Evolutionary conservation across 306 rosid genomes (phyloP), one percentile per base, ranked within the genome.

Genomic region (Cicer arietinum): DNA sequence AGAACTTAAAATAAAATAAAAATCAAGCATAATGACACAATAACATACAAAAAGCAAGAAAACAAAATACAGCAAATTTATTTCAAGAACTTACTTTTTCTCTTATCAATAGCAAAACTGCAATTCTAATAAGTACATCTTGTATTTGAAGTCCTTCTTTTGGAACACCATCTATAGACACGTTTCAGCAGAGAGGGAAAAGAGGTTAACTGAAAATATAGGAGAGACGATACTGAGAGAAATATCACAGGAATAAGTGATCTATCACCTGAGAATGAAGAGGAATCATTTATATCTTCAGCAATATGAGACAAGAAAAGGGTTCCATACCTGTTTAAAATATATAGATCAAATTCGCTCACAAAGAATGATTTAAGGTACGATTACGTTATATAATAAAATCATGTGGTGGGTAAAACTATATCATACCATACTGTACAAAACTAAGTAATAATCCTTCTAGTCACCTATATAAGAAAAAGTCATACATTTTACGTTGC

Each of bases 131-230:
- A 47, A 94, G 95, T 44, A 94, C 96, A 45, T 94, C 97, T 67
- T 69, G 84, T 80, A 92, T 88, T 79, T 92, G 80, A 30, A 94
- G 89, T 71, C 99, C 99, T 78, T 94, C 99, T 82, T 94, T 94
- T 30, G 99, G 99, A 77, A 94, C 96, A 59, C 99, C 99, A 78
- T 94, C 99, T 94, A 69, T 78, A 84, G 52, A 64, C 51, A 77
- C 65, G 78, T 79, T 39, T 76, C 51, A 77, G 47, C 14, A 81
- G 45, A 8, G 51, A 75, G 22, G 59, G 70, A 46, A 65, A 76
- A 46, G 7, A 8, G 11, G 54, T 44, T 10, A 17, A 45, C 18
- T 3, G 2, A 17, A 68, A 85, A 67, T 53, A 47, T 12, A 72
- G 47, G 11, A 22, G 42, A 61, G 42, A 16, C 17, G 75, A 53